Percentiles rank a stretch among this genome's conserved stretches.
phyloP scores from a whole-genome alignment of 805 yeast genomes.

The Candida tammaniensis region DNA sequence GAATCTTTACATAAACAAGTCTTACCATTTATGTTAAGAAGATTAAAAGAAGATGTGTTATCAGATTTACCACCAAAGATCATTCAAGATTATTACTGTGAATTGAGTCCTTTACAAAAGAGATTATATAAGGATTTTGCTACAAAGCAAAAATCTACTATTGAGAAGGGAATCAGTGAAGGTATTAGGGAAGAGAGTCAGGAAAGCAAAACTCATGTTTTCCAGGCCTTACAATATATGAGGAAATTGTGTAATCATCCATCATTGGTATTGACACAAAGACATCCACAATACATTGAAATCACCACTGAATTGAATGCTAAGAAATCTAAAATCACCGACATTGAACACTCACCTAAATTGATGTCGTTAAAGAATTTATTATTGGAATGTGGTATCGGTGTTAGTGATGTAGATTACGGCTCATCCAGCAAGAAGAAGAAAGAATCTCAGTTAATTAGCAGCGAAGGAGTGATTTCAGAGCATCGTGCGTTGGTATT shows the following conservation, averaged over 20 bases:
- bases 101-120: conserved; percentile 85
- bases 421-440: conserved; percentile 28
- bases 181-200: conserved; percentile 18
- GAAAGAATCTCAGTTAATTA: conserved; percentile 23
- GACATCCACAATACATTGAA: conserved; percentile 77
- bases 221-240: conserved; percentile 97
- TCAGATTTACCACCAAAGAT: conserved; percentile 97
- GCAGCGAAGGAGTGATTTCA: conserved; percentile 69
- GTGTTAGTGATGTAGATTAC: conserved; percentile 40
- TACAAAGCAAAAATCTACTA: conserved; percentile 71
- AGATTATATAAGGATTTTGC: conserved; percentile 88
- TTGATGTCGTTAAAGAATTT: conserved; percentile 76
- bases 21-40: conserved; percentile 90
- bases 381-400: conserved; percentile 90
- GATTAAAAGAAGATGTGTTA: conserved; percentile 93
- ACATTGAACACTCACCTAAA: conserved; percentile 88
- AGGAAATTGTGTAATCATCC: conserved; percentile 97
- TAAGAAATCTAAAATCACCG: conserved; percentile 60
- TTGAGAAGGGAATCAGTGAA: conserved; percentile 59
- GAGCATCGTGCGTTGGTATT: conserved; percentile 95
- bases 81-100: conserved; percentile 97
- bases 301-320: conserved; percentile 59
- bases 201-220: conserved; percentile 81
- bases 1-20: conserved; percentile 97
- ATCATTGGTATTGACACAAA: conserved; percentile 75